These are phyloP conservation scores for Lepiota brunneoincarnata DNA, from an alignment of 768 basidiomycete genomes.

Conservation along the genomic window DNA sequence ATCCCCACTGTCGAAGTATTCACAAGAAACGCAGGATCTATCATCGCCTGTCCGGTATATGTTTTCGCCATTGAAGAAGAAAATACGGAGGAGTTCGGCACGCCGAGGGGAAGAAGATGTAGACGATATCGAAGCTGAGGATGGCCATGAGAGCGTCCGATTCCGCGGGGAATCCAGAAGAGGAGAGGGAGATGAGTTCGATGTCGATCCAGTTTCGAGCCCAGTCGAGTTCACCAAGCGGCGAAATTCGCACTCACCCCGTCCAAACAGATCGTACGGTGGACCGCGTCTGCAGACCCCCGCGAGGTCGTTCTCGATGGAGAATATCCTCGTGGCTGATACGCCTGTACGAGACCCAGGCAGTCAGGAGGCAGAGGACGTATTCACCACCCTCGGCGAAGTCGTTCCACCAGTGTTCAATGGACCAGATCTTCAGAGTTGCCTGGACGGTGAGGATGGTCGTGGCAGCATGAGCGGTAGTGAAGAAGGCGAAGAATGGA, in stretches of 20 bases:
- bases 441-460: background rate
- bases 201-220: constrained; percentile 26
- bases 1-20: constrained; percentile 61
- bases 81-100: constrained; percentile 4
- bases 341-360: background rate
- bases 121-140: background rate
- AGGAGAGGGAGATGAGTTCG: constrained; percentile 22
- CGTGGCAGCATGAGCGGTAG: background rate
- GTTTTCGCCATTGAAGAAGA: constrained; percentile 14
- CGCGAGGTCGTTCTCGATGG: constrained; percentile 4
- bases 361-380: background rate
- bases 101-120: constrained; percentile 10
- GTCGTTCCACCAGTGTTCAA: background rate
- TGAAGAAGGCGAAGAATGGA: background rate
- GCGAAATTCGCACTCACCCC: constrained; percentile 3
- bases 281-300: constrained; percentile 2
- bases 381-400: no score
- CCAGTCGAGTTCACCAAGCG: constrained; percentile 24
- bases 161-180: background rate
- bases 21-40: constrained; percentile 57
- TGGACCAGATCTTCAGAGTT: constrained; percentile 13
- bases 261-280: background rate
- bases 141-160: background rate
- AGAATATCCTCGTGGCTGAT: constrained; percentile 7
- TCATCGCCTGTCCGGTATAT: constrained; percentile 56